Evolutionary conservation across 257 asterid species (phyloP).

Genomic region (Orobanche coerulescens): DNA sequence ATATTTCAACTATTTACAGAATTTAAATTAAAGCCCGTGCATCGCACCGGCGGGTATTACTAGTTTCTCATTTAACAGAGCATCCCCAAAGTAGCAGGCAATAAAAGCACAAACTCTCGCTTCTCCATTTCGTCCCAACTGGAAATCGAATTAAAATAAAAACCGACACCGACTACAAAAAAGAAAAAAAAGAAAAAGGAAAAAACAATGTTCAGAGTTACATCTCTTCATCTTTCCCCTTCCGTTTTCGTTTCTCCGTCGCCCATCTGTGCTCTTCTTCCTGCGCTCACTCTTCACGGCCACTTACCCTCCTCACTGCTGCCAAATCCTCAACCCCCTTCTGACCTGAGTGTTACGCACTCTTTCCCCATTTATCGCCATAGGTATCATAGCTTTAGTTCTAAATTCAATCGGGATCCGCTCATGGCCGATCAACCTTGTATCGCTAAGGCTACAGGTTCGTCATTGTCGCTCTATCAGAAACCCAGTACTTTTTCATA

Average conservation of each 20-base stretch:
- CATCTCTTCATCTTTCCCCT: slow-evolving; percentile 33
- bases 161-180: neutral
- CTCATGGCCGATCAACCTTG: slow-evolving; percentile 26
- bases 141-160: neutral
- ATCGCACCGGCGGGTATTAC: too few species aligned
- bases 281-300: slow-evolving; percentile 21
- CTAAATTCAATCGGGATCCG: slow-evolving; percentile 16
- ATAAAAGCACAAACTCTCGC: neutral
- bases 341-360: slow-evolving; percentile 20
- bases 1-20: too few species aligned
- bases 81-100: too few species aligned
- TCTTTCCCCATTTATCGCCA: slow-evolving; percentile 15
- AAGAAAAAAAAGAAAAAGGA: neutral
- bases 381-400: slow-evolving; percentile 13
- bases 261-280: slow-evolving; percentile 28
- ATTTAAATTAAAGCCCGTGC: too few species aligned
- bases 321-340: slow-evolving; percentile 17
- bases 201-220: slow-evolving; percentile 42
- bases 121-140: neutral
- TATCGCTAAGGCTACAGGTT: slow-evolving; percentile 38
- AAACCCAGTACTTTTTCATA: neutral
- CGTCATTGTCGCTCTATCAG: slow-evolving; percentile 8
- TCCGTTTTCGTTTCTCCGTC: slow-evolving; percentile 23
- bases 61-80: too few species aligned
- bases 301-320: slow-evolving; percentile 6